phyloP scores from a whole-genome alignment of 352 stramenopile genomes.

The Phytophthora chlamydospora region DNA sequence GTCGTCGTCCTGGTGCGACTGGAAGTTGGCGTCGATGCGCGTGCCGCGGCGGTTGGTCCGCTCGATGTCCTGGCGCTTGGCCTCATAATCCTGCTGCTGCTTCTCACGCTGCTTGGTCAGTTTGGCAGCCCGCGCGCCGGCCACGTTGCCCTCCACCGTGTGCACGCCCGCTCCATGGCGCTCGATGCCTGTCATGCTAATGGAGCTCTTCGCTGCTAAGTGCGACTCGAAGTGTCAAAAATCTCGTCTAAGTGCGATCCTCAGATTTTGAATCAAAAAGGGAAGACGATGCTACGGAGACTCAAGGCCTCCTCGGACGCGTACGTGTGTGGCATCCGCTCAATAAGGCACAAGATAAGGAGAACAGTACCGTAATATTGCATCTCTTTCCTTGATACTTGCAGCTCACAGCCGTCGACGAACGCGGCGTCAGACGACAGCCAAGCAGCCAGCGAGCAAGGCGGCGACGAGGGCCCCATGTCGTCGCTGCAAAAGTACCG shows the following conservation, averaged over 20 bases:
- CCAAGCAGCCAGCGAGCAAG: constrained; percentile 25
- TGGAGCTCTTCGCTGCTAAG: constrained; percentile 24
- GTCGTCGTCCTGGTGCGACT: constrained; percentile 79
- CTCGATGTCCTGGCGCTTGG: constrained; percentile 92
- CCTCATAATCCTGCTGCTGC: constrained; percentile 95
- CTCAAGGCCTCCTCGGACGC: constrained; percentile 62
- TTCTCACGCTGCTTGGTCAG: constrained; percentile 93
- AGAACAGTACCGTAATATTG: constrained; percentile 6
- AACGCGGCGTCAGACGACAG: constrained; percentile 15
- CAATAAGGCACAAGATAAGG: too few relatives aligned
- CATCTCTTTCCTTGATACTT: neutral
- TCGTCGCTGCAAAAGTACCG: constrained; percentile 85
- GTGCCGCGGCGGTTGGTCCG: constrained; percentile 74
- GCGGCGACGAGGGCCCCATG: constrained; percentile 55
- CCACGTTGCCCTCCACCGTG: constrained; percentile 97
- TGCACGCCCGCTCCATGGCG: constrained; percentile 91
- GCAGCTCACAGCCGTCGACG: constrained; percentile 26
- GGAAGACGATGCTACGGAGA: constrained; percentile 60
- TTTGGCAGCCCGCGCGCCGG: constrained; percentile 88
- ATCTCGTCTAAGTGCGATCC: constrained; percentile 29
- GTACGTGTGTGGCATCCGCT: constrained; percentile 35
- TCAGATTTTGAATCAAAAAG: constrained; percentile 9
- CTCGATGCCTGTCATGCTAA: constrained; percentile 63
- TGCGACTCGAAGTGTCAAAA: constrained; percentile 21
- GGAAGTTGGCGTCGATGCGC: constrained; percentile 93